phyloP scores from a whole-genome alignment of 75 land plant genomes.

The Selaginella moellendorffii region DNA sequence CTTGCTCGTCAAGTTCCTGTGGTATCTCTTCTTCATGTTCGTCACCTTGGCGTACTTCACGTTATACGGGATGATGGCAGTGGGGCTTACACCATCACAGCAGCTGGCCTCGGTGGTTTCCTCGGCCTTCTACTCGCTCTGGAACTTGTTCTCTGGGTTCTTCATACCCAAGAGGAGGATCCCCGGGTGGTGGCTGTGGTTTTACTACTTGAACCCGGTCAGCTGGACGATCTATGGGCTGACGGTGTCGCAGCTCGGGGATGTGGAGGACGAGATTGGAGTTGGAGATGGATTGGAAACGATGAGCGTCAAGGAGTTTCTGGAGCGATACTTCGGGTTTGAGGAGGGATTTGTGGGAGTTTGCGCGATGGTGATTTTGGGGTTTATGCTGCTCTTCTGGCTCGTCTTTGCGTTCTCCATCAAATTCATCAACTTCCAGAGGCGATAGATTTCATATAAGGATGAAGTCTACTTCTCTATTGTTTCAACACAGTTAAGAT shows the following conservation, averaged over 20 bases:
- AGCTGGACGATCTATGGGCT: constrained; percentile 57
- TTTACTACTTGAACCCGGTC: constrained; percentile 40
- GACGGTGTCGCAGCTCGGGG: constrained; percentile 51
- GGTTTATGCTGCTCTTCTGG: constrained; percentile 37
- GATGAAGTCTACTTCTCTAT: too few relatives aligned
- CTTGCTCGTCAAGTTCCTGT: constrained; percentile 41
- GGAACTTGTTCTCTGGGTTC: constrained; percentile 78
- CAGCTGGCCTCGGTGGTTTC: constrained; percentile 50
- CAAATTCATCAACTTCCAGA: constrained; percentile 56
- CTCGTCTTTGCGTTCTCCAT: constrained; percentile 46
- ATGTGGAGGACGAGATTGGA: constrained; percentile 24
- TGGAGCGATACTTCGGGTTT: constrained; percentile 41
- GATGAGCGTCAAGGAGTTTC: constrained; percentile 34
- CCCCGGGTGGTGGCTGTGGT: constrained; percentile 63
- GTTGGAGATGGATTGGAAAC: constrained; percentile 17
- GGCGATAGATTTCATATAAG: too few relatives aligned
- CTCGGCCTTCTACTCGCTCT: constrained; percentile 54
- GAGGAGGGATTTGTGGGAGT: constrained; percentile 32
- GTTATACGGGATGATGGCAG: constrained; percentile 75
- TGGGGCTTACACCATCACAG: constrained; percentile 54
- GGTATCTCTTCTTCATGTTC: constrained; percentile 56
- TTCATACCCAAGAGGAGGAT: constrained; percentile 47
- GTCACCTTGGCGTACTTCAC: constrained; percentile 61
- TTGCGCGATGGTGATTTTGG: constrained; percentile 31
- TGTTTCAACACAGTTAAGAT: too few relatives aligned